Evolutionary conservation across 495 filamentous ascomycete genomes (phyloP).

Genomic region (Hypoxylon fragiforme): DNA sequence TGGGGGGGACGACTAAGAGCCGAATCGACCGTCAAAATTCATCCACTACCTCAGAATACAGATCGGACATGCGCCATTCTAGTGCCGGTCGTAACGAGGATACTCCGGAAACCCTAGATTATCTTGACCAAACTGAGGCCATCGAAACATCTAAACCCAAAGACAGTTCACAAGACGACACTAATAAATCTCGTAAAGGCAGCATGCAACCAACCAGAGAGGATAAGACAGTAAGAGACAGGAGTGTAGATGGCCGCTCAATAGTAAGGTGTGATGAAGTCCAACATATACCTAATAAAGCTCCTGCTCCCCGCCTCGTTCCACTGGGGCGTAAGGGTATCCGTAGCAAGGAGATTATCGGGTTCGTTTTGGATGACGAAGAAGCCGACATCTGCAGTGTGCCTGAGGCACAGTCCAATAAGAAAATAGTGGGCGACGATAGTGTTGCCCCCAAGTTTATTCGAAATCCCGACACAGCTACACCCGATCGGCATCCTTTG

Average conservation of each 20-base stretch:
- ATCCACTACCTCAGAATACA: not conserved
- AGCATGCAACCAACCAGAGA: conserved; percentile 9
- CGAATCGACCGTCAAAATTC: not conserved
- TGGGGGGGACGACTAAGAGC: conserved; percentile 3
- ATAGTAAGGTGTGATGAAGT: not conserved
- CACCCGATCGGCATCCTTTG: not conserved
- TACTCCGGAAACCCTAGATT: not conserved
- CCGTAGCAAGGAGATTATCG: conserved; percentile 50
- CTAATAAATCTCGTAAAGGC: not conserved
- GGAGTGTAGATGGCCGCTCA: not conserved
- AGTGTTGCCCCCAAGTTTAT: not conserved
- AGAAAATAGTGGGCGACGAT: not conserved
- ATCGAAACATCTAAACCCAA: not conserved
- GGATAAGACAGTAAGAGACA: not conserved
- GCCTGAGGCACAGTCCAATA: no score
- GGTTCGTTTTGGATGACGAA: conserved; percentile 39
- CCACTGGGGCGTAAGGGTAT: conserved; percentile 45
- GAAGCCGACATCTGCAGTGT: conserved; percentile 16
- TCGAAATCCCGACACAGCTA: not conserved
- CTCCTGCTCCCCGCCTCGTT: conserved; percentile 38
- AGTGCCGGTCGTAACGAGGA: not conserved
- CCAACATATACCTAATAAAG: not conserved
- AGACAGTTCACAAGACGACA: not conserved
- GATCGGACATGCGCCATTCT: not conserved
- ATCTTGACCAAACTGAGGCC: not conserved